Evolutionary conservation across 2,329 filamentous ascomycete species (phyloP).

Genomic region (Penicillium thymicola): DNA sequence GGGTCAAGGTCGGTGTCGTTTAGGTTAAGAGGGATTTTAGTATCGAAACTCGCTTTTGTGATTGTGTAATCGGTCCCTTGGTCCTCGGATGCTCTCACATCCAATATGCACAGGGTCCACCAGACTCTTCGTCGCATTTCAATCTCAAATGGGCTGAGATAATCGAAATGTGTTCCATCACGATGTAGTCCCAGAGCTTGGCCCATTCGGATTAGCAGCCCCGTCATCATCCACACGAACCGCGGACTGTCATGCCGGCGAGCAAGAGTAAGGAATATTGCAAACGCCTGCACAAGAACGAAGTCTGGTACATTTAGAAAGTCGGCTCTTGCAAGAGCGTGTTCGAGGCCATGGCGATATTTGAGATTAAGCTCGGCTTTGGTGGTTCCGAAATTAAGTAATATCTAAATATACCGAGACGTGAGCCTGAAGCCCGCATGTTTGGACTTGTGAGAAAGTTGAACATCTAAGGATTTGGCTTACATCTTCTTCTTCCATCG

Average conservation of each 20-base stretch:
- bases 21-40: slow-evolving; percentile 50
- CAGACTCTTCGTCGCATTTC: slow-evolving; percentile 41
- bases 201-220: slow-evolving; percentile 19
- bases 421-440: neutral
- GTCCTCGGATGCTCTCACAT: slow-evolving; percentile 60
- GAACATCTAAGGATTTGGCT: slow-evolving; percentile 13
- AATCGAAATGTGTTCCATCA: slow-evolving; percentile 17
- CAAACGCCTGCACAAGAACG: slow-evolving; percentile 17
- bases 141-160: slow-evolving; percentile 52
- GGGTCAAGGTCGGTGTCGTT: slow-evolving; percentile 49
- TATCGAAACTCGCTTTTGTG: slow-evolving; percentile 57
- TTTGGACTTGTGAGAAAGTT: neutral
- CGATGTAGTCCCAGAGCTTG: slow-evolving; percentile 21
- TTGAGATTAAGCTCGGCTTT: slow-evolving; percentile 22
- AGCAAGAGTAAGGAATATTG: slow-evolving; percentile 17
- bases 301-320: slow-evolving; percentile 20
- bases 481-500: slow-evolving; percentile 58
- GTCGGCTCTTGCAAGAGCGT: slow-evolving; percentile 22
- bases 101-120: slow-evolving; percentile 49
- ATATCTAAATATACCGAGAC: neutral
- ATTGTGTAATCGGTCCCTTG: slow-evolving; percentile 63
- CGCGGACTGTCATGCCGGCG: slow-evolving; percentile 22
- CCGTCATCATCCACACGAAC: slow-evolving; percentile 27
- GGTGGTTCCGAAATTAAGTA: slow-evolving; percentile 17
- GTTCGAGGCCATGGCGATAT: slow-evolving; percentile 15